Conservation (phyloP, 495 filamentous ascomycete species). For the Penicillium canescens region DNA sequence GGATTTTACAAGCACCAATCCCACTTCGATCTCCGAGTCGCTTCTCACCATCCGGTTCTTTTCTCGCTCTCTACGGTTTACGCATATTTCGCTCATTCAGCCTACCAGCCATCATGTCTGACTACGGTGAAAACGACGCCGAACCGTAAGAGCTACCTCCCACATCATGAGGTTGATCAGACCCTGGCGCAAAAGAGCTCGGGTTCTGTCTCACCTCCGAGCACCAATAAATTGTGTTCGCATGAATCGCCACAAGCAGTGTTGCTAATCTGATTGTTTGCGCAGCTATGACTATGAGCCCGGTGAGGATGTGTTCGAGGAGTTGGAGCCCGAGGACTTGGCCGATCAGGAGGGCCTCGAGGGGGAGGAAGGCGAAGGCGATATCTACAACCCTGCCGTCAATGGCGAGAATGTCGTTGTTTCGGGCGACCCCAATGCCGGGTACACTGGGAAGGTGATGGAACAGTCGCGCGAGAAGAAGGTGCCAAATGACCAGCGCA, state of each 20-base stretch:
- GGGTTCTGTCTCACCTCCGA: constrained; percentile 1
- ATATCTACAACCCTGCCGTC: constrained; percentile 46
- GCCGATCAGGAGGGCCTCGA: constrained; percentile 48
- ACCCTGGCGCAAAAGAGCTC: constrained; percentile 7
- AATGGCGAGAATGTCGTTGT: constrained; percentile 64
- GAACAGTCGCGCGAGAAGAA: constrained; percentile 80
- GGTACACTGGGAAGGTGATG: constrained; percentile 52
- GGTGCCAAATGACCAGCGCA: constrained; percentile 83
- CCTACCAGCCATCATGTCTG: constrained; percentile 65
- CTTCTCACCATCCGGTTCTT: constrained; percentile 11
- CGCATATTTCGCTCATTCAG: not conserved
- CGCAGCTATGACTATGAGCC: constrained; percentile 55
- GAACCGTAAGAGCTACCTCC: constrained; percentile 42
- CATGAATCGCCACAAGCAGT: constrained; percentile 5
- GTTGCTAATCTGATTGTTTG: constrained; percentile 14
- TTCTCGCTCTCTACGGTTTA: constrained; percentile 13
- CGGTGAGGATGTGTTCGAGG: constrained; percentile 63
- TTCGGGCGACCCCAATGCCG: constrained; percentile 73
- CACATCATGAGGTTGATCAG: constrained; percentile 1
- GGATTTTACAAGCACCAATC: constrained; percentile 9
- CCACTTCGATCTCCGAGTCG: constrained; percentile 8
- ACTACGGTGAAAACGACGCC: constrained; percentile 69
- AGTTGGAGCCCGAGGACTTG: constrained; percentile 61
- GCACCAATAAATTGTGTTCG: constrained; percentile 1
- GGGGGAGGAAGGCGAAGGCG: constrained; percentile 48